Percentiles rank a stretch among this genome's conserved stretches.
phyloP scores from a whole-genome alignment of 2,329 filamentous ascomycete species.

The Microascus cirrosus region DNA sequence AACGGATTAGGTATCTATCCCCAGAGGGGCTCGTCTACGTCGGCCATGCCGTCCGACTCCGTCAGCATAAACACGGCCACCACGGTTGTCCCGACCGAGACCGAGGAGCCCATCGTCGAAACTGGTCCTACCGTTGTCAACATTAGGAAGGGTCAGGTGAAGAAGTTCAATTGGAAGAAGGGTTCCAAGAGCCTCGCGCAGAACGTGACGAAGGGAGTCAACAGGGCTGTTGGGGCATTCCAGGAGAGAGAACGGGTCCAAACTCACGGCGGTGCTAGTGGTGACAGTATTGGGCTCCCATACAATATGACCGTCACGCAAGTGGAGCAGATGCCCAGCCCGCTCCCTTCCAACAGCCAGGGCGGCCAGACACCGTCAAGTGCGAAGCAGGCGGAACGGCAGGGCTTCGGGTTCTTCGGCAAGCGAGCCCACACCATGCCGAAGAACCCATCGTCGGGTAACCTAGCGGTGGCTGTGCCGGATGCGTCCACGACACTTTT shows the following conservation, averaged over 20 bases:
- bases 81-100: conserved; percentile 48
- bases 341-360: conserved; percentile 12
- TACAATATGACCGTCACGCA: conserved; percentile 57
- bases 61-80: conserved; percentile 44
- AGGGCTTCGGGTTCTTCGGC: conserved; percentile 64
- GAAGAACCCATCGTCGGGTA: conserved; percentile 22
- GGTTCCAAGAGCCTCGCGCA: conserved; percentile 88
- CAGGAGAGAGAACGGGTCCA: conserved; percentile 43
- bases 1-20: conserved; percentile 49
- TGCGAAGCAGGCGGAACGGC: conserved; percentile 20
- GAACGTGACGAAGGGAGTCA: conserved; percentile 87
- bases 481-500: conserved; percentile 59
- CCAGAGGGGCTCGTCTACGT: conserved; percentile 36
- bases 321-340: conserved; percentile 31
- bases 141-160: conserved; percentile 85
- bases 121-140: conserved; percentile 87
- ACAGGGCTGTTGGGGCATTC: conserved; percentile 75
- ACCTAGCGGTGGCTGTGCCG: conserved; percentile 33
- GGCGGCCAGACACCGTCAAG: conserved; percentile 14
- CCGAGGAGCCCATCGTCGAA: conserved; percentile 56
- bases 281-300: conserved; percentile 57
- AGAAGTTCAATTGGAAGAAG: conserved; percentile 99
- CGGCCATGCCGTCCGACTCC: conserved; percentile 32
- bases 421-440: conserved; percentile 33
- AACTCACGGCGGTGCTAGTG: conserved; percentile 36